Base-by-base conservation (phyloP, 257 asterid species). In the Fraxinus excelsior region DNA sequence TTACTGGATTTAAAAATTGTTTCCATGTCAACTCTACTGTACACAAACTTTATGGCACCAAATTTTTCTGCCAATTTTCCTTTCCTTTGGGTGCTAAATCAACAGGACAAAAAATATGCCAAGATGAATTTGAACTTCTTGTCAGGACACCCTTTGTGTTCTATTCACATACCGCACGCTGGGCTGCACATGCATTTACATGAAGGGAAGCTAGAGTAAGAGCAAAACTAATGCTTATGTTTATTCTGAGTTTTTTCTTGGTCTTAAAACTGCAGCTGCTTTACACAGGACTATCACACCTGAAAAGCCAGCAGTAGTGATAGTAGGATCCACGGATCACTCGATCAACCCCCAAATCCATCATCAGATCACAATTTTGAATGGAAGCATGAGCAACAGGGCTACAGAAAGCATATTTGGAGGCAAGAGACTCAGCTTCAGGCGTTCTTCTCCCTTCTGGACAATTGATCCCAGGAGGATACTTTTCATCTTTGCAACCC, bases 401-500 rank as follows among this genome's bases (percentile, higher is more conserved):
- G 25, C 86, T 2, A 68, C 86, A 5, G 96, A 91, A 68, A 80
- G 74, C 81, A 85, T 85, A 81, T 7, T 60, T 16, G 77, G 82
- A 0, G 84, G 84, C 67, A 77, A 81, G 62, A 86, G 86, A 62
- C 84, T 84, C 82, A 82, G 90, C 74, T 86, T 87, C 84, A 84
- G 89, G 67, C 94, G 99, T 34, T 80, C 49, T 11, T 42, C 88
- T 1, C 44, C 80, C 7, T 34, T 80, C n/a, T 82, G 91, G 87
- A 18, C 74, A 8, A 9, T 85, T 74, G 86, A 87, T 79, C 96
- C 99, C 0, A 89, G 92, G 70, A 89, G 89, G 79, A 87, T 94
- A 71, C 91, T 92, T 40, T 34, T 92, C 88, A 80, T 87, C 87
- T 94, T 92, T 73, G 99, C 99, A 40, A 88, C 99, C 19, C 75